Base-by-base conservation (phyloP, 116 monocot genomes). In the Phalaenopsis hybrid region DNA sequence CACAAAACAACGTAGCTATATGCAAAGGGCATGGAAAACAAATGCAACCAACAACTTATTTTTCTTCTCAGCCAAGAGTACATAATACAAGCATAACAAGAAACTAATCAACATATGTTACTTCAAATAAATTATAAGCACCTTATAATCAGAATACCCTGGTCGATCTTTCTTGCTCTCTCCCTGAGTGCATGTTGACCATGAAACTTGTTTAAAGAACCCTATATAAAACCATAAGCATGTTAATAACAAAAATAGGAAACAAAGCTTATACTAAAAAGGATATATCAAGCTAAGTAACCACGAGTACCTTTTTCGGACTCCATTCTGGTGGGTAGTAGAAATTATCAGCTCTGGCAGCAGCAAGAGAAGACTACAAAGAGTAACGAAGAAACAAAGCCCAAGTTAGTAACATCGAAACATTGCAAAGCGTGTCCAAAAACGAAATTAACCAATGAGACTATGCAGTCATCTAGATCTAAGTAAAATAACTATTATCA, bases 321-420 rank as follows among this genome's bases (percentile, higher is more conserved):
- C 83, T 89, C 98, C 95, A 98, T 95, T 98, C 98, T 69, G 98
- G 98, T 33, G 98, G 98, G 81, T 98, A 98, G 75, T 98, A 98
- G 77, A 98, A 98, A 82, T 98, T 98, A 85, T 98, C 98, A 28
- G 95, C 98, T 85, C 98, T 89, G 43, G 98, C 98, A 75, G 98
- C 98, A 9, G 98, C 98, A 79, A 98, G 95, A 3, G 98, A 93
- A 84, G 98, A 98, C 95, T 98, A 88, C 34, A 86, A 74, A 80
- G 81, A 79, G 2, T 6, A 74, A 41, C 23, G 23, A 77, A 12
- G 28, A 77, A 23, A 77, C 18, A 77, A 25, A 0, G 4, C 13
- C 41, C 23, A 77, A 28, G 77, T 77, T 52, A 77, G 77, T 44
- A 77, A 77, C 46, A 75, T 21, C 1, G 7, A 10, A 51, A 50